These are phyloP conservation scores for Boletus semigastroideus DNA, from an alignment of 1,284 basidiomycete species.

Conservation along the genomic window DNA sequence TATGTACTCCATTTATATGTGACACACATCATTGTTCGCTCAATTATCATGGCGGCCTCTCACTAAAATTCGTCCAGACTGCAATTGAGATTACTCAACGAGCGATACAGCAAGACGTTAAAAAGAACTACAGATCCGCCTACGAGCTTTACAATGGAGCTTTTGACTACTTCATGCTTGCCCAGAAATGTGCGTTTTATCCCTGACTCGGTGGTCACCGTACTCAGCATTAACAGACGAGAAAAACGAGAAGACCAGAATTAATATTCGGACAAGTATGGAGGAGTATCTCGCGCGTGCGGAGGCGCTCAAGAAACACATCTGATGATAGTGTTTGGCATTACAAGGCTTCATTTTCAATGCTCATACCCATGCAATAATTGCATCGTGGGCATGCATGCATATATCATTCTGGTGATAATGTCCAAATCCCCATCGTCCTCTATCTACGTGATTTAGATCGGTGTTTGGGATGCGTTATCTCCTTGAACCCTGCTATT, in stretches of 20 bases:
- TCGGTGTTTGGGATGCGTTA: too few relatives aligned
- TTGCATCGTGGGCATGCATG: too few relatives aligned
- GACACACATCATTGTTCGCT: not conserved
- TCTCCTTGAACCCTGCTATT: too few relatives aligned
- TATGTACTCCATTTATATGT: not conserved
- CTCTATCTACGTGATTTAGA: too few relatives aligned
- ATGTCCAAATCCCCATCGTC: too few relatives aligned
- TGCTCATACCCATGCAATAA: too few relatives aligned
- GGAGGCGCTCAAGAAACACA: slow-evolving; percentile 81
- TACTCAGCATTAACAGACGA: slow-evolving; percentile 59
- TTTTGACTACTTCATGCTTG: slow-evolving; percentile 96
- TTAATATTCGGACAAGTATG: slow-evolving; percentile 85
- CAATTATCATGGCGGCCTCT: not conserved
- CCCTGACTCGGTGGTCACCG: too few relatives aligned
- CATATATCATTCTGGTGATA: too few relatives aligned
- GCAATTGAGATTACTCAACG: slow-evolving; percentile 84
- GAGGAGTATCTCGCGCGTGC: slow-evolving; percentile 93
- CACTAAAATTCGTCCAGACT: slow-evolving; percentile 42
- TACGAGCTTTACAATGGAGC: slow-evolving; percentile 92
- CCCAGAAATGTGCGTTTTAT: slow-evolving; percentile 44
- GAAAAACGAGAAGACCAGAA: slow-evolving; percentile 91
- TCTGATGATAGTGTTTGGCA: not conserved
- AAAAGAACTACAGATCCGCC: slow-evolving; percentile 90
- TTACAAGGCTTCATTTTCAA: too few relatives aligned
- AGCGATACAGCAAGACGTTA: slow-evolving; percentile 92